Conservation (phyloP, 2,329 filamentous ascomycete species). For the Setomelanomma holmii region DNA sequence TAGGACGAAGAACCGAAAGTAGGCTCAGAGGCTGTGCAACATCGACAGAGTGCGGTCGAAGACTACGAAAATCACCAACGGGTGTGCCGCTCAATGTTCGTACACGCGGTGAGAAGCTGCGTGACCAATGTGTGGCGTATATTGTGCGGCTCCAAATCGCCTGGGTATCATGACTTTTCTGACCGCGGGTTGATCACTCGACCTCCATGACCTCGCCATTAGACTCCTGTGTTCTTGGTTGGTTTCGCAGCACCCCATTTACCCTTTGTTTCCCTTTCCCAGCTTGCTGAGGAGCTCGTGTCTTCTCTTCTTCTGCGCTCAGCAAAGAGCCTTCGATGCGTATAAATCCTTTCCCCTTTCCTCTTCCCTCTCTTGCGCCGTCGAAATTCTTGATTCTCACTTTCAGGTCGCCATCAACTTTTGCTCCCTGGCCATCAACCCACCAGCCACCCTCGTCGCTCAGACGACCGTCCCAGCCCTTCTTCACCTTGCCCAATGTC, state of each 20-base stretch:
- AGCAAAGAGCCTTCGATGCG: slow-evolving; percentile 91
- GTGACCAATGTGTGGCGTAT: no score
- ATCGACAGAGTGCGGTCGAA: not conserved
- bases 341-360: slow-evolving; percentile 76
- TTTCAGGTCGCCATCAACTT: slow-evolving; percentile 61
- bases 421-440: slow-evolving; percentile 71
- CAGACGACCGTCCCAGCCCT: slow-evolving; percentile 34
- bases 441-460: slow-evolving; percentile 71
- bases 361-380: slow-evolving; percentile 68
- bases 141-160: no score
- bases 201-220: slow-evolving; percentile 14
- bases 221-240: not conserved
- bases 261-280: slow-evolving; percentile 19
- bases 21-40: not conserved
- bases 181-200: not conserved
- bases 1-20: slow-evolving; percentile 12
- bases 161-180: no score
- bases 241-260: slow-evolving; percentile 6
- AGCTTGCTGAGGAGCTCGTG: slow-evolving; percentile 4
- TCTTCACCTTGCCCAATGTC: slow-evolving; percentile 25
- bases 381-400: slow-evolving; percentile 89
- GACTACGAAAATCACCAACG: not conserved
- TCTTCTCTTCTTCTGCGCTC: slow-evolving; percentile 59
- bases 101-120: no score
- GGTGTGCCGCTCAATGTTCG: no score